Percentiles rank a stretch among this genome's conserved stretches.
Conservation (phyloP, 2,329 filamentous ascomycete genomes). For the Neofusicoccum kwambonambiense region DNA sequence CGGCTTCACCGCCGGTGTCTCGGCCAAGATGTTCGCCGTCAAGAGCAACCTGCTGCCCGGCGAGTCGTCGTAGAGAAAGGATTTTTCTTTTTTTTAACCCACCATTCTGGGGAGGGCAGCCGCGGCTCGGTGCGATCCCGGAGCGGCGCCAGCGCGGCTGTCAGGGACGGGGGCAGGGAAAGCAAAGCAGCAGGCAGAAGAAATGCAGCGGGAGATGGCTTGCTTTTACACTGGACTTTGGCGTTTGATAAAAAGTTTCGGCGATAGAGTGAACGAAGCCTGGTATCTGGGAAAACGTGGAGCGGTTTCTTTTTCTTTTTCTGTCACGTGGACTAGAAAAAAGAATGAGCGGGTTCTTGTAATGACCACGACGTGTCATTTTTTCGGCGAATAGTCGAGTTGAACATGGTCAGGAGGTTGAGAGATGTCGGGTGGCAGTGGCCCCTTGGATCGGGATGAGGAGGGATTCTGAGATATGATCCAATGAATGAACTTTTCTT, state of each 20-base stretch:
- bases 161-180: neutral
- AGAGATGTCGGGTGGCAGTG: neutral
- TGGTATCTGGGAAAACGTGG: neutral
- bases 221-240: slow-evolving; percentile 15
- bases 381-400: neutral
- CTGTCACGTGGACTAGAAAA: slow-evolving; percentile 1
- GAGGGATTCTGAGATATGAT: neutral
- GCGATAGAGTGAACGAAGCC: slow-evolving; percentile 1
- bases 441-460: neutral
- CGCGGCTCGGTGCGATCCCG: neutral
- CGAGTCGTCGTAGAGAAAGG: slow-evolving; percentile 33
- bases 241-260: slow-evolving; percentile 12
- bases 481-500: neutral
- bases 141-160: neutral
- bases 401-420: neutral
- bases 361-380: neutral
- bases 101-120: neutral
- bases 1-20: slow-evolving; percentile 88
- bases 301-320: neutral
- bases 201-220: neutral
- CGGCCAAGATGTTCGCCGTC: slow-evolving; percentile 97
- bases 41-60: slow-evolving; percentile 66
- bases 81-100: neutral
- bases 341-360: neutral
- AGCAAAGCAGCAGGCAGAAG: neutral